Evolutionary conservation across 768 basidiomycete genomes (phyloP).

Genomic region (Kwoniella europaea): DNA sequence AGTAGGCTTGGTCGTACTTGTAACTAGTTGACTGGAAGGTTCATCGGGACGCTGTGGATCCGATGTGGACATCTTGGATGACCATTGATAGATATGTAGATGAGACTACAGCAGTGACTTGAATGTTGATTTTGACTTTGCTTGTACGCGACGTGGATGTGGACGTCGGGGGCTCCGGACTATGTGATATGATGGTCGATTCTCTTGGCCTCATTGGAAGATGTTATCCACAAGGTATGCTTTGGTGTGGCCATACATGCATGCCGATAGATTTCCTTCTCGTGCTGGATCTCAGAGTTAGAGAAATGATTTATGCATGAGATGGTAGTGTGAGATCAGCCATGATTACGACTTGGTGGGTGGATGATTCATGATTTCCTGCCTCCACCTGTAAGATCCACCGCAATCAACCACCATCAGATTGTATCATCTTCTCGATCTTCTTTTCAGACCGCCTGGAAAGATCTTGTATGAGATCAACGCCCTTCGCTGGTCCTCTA

Average conservation of each 20-base stretch:
- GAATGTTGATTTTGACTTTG: background rate
- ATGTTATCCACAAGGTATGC: no score
- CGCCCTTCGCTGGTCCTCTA: background rate
- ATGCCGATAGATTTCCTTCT: no score
- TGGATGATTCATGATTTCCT: no score
- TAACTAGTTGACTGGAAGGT: background rate
- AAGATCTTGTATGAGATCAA: background rate
- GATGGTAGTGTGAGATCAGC: no score
- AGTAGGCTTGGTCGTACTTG: background rate
- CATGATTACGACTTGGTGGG: no score
- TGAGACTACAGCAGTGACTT: background rate
- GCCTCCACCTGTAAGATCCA: conserved; percentile 1
- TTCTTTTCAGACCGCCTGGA: background rate
- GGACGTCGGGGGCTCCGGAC: background rate
- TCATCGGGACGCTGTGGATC: background rate
- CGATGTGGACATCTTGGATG: background rate
- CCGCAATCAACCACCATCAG: background rate
- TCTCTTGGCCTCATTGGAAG: background rate
- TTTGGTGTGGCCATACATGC: no score
- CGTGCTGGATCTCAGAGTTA: no score
- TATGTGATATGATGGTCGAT: background rate
- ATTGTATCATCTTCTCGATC: background rate
- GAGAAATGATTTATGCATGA: no score
- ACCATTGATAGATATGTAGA: background rate
- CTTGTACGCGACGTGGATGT: background rate